phyloP scores from a whole-genome alignment of 305 asterid genomes.

The Petunia hybrid region DNA sequence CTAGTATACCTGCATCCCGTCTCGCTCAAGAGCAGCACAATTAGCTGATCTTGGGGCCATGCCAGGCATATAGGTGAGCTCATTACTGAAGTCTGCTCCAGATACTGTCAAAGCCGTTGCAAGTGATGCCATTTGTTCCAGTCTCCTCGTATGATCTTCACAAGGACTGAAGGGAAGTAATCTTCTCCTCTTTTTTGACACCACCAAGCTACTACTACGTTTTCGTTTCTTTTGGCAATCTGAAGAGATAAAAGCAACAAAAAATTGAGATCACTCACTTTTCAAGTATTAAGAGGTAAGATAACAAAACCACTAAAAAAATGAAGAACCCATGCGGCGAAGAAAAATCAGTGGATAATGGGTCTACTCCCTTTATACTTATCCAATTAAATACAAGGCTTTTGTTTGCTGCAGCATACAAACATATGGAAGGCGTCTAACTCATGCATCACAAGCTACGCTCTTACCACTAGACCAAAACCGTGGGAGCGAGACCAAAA shows the following conservation, averaged over 20 bases:
- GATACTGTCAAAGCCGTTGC: conserved; percentile 85
- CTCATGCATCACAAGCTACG: no score
- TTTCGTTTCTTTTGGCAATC: conserved; percentile 67
- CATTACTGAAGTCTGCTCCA: conserved; percentile 68
- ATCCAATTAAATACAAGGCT: no score
- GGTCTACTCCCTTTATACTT: no score
- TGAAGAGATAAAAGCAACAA: conserved; percentile 17
- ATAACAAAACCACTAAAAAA: no score
- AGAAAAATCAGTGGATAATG: no score
- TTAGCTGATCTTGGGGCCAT: conserved; percentile 92
- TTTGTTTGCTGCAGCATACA: no score
- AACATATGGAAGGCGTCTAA: no score
- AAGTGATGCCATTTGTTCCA: conserved; percentile 92
- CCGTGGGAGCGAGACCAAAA: neutral
- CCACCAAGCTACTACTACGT: conserved; percentile 49
- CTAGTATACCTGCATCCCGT: conserved; percentile 83
- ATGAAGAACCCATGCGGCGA: no score
- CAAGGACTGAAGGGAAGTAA: conserved; percentile 71
- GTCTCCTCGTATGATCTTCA: conserved; percentile 66
- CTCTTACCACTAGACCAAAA: no score
- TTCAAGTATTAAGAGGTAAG: no score
- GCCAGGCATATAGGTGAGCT: conserved; percentile 69
- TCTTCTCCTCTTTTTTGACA: conserved; percentile 75
- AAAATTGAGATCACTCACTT: no score
- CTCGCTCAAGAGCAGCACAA: conserved; percentile 66